Base-by-base conservation (phyloP, 176 grass and related monocot species). In the Pharus latifolius region DNA sequence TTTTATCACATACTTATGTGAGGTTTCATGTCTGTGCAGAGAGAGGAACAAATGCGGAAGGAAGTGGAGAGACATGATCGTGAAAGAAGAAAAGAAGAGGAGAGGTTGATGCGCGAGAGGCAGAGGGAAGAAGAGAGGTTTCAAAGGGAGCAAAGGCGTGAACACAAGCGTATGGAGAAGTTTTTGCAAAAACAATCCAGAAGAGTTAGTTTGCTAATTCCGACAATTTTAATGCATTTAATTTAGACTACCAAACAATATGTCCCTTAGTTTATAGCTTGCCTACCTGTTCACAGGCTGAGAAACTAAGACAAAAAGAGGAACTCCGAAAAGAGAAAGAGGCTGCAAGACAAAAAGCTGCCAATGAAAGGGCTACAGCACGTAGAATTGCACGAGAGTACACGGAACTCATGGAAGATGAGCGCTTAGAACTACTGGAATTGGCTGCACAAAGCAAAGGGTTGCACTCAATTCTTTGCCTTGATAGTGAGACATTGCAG, bases 351-450 rank as follows among this genome's bases (percentile, higher is more conserved):
- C 95, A 87, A 24, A 94, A 94, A 75, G 87, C 84, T 69, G 95
- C 95, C 67, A 91, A 78, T 24, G 95, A 99, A 73, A 99, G 84
- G 61, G 95, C 95, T 37, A 91, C 90, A 70, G 84, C 90, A 50
- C 95, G 95, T 28, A 94, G 87, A 88, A 88, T 99, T 20, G 84
- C 87, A 11, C 83, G 82, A 9, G 95, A 94, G 64, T 88, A 83
- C 66, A 94, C 56, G 87, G 95, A 99, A 69, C 78, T 99, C 15
- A 83, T 99, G 75, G 95, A 99, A 78, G 95, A 99, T 74, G 95
- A 99, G 49, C 81, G 84, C 37, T 83, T 99, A 69, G 95, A 99
- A 60, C 84, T 99, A 79, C 86, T 99, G 85, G 95, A 99, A 69
- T n/a, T 99, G 43, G 95, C 88, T 50, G 83, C 82, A 40, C 77